Evolutionary conservation across 768 basidiomycete genomes (phyloP), one percentile per base, ranked within the genome.

Genomic region (Cantharellus cinnabarinus): DNA sequence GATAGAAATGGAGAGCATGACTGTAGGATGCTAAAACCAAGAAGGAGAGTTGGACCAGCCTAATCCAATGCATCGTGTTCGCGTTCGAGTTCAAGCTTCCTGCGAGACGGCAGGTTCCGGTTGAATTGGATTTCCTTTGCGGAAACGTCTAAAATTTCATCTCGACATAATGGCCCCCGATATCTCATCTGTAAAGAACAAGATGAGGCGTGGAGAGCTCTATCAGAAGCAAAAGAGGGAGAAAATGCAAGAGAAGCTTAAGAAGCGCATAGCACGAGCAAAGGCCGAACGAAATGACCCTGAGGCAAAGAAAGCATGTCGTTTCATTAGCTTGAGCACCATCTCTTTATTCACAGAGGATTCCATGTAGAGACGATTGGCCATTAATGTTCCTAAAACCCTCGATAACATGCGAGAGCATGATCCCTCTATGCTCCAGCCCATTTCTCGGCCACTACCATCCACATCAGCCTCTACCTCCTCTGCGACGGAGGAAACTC

Each of bases 391-490:
- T 5, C 93, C 93, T 0, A 78, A 78, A 51, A 99, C 95, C 0
- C 78, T 97, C 34, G 95, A 99, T 67, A 98, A 97, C 68, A 85
- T 81, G 61, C 81, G 93, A 62, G 84, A 93, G 69, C 85, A 80
- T 67, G 85, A 85, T 66, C 82, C 82, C 4, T 80, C 80, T 42
- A 70, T 80, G 66, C 68, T 79, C 42, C 73, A 79, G 60, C 78
- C 79, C 14, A 56, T 58, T 14, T 34, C 62, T 61, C 62, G 54
- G 63, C 62, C 34, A 58, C 62, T 37, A 58, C 29, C 62, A 60
- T 52, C 63, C 60, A 39, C 62, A 34, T 58, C 57, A 34, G 53
- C 53, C 20, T 40, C 63, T 65, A 5, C 29, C 44, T 10, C 10
- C 44, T 48, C 44, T 48, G 44, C 44, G 10, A 29, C 20, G 20